Percentiles rank a stretch among this genome's conserved stretches.
Conservation (phyloP, 768 basidiomycete genomes). For the Mycena alexandri region DNA sequence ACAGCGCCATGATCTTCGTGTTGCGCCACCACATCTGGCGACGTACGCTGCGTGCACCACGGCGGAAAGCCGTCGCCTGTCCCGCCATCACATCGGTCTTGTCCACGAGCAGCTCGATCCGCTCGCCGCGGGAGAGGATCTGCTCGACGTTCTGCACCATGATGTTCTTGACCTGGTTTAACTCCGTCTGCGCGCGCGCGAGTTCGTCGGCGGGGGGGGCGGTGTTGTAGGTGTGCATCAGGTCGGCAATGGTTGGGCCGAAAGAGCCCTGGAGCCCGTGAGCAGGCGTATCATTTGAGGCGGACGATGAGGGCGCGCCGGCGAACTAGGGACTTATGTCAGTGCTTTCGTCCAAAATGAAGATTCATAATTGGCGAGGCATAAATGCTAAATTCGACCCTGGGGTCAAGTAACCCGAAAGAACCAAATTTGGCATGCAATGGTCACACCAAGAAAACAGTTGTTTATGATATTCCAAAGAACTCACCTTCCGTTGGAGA, state of each 20-base stretch:
- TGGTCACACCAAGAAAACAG: no score
- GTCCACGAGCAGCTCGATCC: conserved; percentile 95
- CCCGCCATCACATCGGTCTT: conserved; percentile 97
- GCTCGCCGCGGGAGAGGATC: conserved; percentile 93
- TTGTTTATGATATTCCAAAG: background rate
- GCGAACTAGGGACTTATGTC: conserved; percentile 60
- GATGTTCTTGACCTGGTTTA: conserved; percentile 93
- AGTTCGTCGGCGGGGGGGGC: conserved; percentile 91
- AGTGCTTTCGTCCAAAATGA: background rate
- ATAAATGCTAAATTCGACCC: background rate
- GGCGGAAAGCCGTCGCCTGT: conserved; percentile 92
- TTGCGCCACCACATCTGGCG: conserved; percentile 94
- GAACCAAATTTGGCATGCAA: no score
- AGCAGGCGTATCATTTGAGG: conserved; percentile 65
- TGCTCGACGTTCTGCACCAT: conserved; percentile 99
- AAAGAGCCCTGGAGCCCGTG: conserved; percentile 81
- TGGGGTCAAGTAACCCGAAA: no score
- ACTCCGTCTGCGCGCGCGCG: conserved; percentile 88
- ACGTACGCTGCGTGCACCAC: conserved; percentile 87
- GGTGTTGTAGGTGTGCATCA: conserved; percentile 92
- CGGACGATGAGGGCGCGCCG: conserved; percentile 73
- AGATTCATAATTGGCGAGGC: background rate
- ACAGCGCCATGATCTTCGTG: conserved; percentile 74
- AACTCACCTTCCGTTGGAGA: conserved; percentile 78
- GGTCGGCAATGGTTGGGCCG: conserved; percentile 73